Evolutionary conservation across 306 rosid species (phyloP).

Genomic region (Neltuma alba): DNA sequence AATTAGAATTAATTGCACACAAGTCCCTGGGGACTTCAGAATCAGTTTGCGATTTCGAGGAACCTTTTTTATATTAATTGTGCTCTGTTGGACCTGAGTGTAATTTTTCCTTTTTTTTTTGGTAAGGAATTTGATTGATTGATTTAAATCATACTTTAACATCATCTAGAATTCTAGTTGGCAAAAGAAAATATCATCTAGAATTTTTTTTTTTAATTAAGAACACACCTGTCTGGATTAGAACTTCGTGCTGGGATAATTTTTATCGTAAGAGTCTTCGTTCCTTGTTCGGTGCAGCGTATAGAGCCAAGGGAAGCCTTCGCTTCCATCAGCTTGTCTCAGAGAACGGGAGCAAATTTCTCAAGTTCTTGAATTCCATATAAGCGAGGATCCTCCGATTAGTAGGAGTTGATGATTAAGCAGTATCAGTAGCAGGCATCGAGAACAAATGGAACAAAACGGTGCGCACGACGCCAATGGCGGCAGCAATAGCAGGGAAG

Average conservation of each 20-base stretch:
- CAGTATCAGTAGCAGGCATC: conserved; percentile 4
- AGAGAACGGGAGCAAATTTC: not conserved
- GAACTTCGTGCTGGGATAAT: not conserved
- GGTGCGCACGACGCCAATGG: not conserved
- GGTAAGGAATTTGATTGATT: no score
- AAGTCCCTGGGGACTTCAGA: no score
- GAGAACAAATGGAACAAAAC: conserved; percentile 34
- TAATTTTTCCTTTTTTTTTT: no score
- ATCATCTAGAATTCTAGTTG: no score
- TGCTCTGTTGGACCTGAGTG: no score
- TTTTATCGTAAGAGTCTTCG: not conserved
- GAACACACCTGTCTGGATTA: no score
- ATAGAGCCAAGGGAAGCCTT: not conserved
- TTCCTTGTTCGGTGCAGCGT: not conserved
- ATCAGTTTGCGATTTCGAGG: no score
- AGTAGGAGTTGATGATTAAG: conserved; percentile 22
- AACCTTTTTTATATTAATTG: no score
- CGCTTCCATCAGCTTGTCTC: not conserved
- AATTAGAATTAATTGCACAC: no score
- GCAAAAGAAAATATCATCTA: no score
- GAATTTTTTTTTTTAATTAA: no score
- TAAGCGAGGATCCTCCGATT: conserved; percentile 12
- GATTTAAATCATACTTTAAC: no score
- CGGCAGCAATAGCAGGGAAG: conserved; percentile 39
- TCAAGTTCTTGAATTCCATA: not conserved